Conservation (phyloP, 768 basidiomycete species). For the Boletus patriciae region DNA sequence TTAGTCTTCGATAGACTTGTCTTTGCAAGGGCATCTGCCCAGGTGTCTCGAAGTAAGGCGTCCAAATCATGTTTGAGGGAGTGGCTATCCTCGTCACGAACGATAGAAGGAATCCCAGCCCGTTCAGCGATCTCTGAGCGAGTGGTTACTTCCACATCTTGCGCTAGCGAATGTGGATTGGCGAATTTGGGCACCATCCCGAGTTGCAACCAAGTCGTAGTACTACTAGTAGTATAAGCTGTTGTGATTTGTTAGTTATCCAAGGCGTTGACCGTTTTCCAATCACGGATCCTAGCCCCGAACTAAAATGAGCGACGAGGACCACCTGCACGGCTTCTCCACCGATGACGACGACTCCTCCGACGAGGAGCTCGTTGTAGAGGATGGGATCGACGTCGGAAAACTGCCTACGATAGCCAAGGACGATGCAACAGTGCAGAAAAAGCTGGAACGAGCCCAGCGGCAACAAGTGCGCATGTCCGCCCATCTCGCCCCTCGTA, state of each 20-base stretch:
- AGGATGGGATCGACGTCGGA: constrained; percentile 62
- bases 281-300: not conserved
- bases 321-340: constrained; percentile 69
- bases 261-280: not conserved
- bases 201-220: too few species aligned
- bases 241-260: constrained; percentile 23
- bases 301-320: constrained; percentile 35
- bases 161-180: constrained; percentile 47
- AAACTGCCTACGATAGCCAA: constrained; percentile 86
- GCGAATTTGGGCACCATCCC: constrained; percentile 36
- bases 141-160: constrained; percentile 35
- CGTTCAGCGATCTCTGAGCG: constrained; percentile 34
- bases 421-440: constrained; percentile 78
- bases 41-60: constrained; percentile 21
- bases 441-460: constrained; percentile 59
- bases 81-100: constrained; percentile 7
- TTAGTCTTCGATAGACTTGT: not conserved
- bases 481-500: not conserved
- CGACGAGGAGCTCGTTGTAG: constrained; percentile 67
- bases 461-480: constrained; percentile 58
- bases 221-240: constrained; percentile 1
- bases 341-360: constrained; percentile 76
- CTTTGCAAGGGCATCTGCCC: constrained; percentile 15
- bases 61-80: constrained; percentile 25
- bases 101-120: not conserved